Evolutionary conservation across 2,329 filamentous ascomycete genomes (phyloP).

Genomic region (Whalleya microplaca): DNA sequence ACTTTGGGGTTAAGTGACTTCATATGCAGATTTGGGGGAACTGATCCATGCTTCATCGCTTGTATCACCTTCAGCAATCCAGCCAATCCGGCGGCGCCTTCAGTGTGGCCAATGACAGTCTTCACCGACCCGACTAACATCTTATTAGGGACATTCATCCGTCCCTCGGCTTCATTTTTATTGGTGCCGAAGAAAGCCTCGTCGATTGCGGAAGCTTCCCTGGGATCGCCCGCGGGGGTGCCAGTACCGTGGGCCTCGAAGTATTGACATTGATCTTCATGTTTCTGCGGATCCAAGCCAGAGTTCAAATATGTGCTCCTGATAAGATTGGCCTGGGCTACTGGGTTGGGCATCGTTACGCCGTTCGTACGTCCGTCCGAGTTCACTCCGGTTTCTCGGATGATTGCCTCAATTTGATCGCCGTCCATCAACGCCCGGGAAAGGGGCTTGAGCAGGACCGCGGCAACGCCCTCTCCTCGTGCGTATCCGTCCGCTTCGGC

Average conservation of each 20-base stretch:
- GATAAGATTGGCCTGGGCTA: slow-evolving; percentile 50
- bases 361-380: slow-evolving; percentile 56
- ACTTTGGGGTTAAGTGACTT: slow-evolving; percentile 46
- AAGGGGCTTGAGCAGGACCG: slow-evolving; percentile 55
- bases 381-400: slow-evolving; percentile 53
- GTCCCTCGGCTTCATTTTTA: slow-evolving; percentile 3
- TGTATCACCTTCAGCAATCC: slow-evolving; percentile 50
- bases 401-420: slow-evolving; percentile 48
- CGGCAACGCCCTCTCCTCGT: slow-evolving; percentile 58
- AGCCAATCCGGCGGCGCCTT: slow-evolving; percentile 54
- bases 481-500: slow-evolving; percentile 57
- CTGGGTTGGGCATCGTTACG: slow-evolving; percentile 56
- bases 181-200: slow-evolving; percentile 42
- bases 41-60: slow-evolving; percentile 42
- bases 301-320: slow-evolving; percentile 46
- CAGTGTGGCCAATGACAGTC: slow-evolving; percentile 53
- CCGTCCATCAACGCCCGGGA: slow-evolving; percentile 55
- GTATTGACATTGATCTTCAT: slow-evolving; percentile 46
- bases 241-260: slow-evolving; percentile 52
- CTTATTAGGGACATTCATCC: slow-evolving; percentile 12
- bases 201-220: slow-evolving; percentile 48
- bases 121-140: slow-evolving; percentile 48
- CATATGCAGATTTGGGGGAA: slow-evolving; percentile 51
- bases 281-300: slow-evolving; percentile 42
- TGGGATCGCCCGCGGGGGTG: slow-evolving; percentile 45